Evolutionary conservation across 352 stramenopile genomes (phyloP).

Genomic region (Phytophthora macrochlamydospora): DNA sequence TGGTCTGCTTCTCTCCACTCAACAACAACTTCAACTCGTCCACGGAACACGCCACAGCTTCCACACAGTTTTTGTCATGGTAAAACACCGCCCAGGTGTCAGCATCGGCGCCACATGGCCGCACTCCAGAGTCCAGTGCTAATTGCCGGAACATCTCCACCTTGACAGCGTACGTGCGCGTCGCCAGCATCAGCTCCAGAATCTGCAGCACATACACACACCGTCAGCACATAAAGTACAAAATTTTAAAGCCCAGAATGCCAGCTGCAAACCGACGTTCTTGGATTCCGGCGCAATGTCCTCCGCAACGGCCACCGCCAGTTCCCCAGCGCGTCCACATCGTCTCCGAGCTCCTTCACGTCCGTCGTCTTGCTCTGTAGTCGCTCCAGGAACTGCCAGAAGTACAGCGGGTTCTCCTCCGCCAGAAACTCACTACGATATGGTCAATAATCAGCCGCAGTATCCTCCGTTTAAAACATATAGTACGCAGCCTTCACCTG

Average conservation of each 20-base stretch:
- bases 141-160: constrained; percentile 87
- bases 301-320: constrained; percentile 62
- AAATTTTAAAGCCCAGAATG: constrained; percentile 13
- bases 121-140: constrained; percentile 69
- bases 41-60: constrained; percentile 65
- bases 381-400: constrained; percentile 76
- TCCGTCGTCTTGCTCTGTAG: constrained; percentile 37
- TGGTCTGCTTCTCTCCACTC: constrained; percentile 25
- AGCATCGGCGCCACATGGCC: constrained; percentile 51
- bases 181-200: constrained; percentile 77
- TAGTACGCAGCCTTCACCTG: constrained; percentile 31
- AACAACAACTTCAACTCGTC: constrained; percentile 50
- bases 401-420: constrained; percentile 77
- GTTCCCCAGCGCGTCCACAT: constrained; percentile 56
- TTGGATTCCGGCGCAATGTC: constrained; percentile 64
- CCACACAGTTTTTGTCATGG: constrained; percentile 59
- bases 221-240: constrained; percentile 2
- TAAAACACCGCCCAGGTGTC: constrained; percentile 82
- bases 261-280: constrained; percentile 41
- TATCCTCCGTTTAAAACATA: no score
- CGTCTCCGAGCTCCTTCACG: constrained; percentile 37
- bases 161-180: constrained; percentile 78
- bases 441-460: constrained; percentile 3
- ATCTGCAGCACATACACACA: constrained; percentile 50
- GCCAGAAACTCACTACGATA: constrained; percentile 72